These are phyloP conservation scores for Erodium texanum DNA, from an alignment of 441 rosid genomes.

Conservation along the genomic window DNA sequence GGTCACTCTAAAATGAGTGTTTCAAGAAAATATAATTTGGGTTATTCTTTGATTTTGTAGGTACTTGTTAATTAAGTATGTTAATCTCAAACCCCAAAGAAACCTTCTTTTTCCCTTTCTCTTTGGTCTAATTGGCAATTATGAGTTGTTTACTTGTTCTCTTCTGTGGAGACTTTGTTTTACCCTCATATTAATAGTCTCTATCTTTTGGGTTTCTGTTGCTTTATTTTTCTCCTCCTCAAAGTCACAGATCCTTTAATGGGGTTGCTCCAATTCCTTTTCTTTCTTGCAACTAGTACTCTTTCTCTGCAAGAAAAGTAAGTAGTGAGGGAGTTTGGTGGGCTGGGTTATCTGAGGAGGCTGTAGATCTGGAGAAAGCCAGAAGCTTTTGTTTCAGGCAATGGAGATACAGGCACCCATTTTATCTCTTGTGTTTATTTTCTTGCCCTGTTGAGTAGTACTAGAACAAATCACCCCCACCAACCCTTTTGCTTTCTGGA, in stretches of 20 bases:
- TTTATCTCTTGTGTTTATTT: conserved; percentile 1
- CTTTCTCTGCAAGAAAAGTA: conserved; percentile 2
- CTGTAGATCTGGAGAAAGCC: conserved; percentile 6
- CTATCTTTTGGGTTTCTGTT: background rate
- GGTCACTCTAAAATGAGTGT: background rate
- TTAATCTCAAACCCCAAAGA: no score
- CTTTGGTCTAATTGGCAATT: background rate
- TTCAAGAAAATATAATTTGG: background rate
- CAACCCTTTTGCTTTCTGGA: background rate
- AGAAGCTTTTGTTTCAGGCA: conserved; percentile 5
- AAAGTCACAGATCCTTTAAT: conserved; percentile 5
- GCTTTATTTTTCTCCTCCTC: background rate
- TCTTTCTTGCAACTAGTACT: background rate
- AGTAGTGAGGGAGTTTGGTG: conserved; percentile 2
- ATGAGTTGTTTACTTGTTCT: background rate
- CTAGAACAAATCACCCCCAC: background rate
- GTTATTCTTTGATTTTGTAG: background rate
- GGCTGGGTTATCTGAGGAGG: background rate
- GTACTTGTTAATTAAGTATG: no score
- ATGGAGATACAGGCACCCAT: conserved; percentile 5
- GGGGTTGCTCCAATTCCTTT: conserved; percentile 5
- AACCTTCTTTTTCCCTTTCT: background rate
- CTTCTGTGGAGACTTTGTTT: background rate
- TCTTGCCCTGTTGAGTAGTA: background rate
- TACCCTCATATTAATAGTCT: background rate